Conservation (phyloP, 176 grass and related monocot species). For the Lolium rigidum region DNA sequence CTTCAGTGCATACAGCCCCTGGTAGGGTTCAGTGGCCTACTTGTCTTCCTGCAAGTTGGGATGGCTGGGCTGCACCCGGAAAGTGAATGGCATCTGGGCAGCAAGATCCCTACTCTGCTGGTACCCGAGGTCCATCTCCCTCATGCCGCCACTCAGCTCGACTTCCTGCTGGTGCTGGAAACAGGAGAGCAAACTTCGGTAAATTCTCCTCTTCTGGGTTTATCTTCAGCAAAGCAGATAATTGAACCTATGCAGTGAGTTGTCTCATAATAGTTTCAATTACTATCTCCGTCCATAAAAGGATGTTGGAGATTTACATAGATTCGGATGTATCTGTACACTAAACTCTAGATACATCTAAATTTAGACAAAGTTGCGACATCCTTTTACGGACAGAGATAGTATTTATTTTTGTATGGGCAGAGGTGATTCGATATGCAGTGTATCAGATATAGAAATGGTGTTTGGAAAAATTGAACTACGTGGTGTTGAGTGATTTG, state of each 20-base stretch:
- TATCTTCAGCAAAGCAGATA: constrained; percentile 18
- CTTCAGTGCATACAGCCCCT: constrained; percentile 30
- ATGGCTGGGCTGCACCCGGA: constrained; percentile 86
- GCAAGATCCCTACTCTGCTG: constrained; percentile 71
- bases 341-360: too few relatives aligned
- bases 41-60: constrained; percentile 85
- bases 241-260: neutral
- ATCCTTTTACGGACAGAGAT: too few relatives aligned
- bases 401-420: neutral
- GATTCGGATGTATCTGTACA: neutral
- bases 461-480: neutral
- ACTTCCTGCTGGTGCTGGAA: constrained; percentile 73
- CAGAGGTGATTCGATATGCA: constrained; percentile 2
- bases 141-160: constrained; percentile 63
- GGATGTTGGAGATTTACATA: too few relatives aligned
- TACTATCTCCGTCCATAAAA: too few relatives aligned
- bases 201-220: constrained; percentile 4
- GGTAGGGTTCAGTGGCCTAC: constrained; percentile 2
- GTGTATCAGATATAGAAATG: neutral
- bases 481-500: neutral
- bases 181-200: constrained; percentile 12
- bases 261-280: neutral
- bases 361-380: too few relatives aligned
- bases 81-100: constrained; percentile 82
- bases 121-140: constrained; percentile 78